Evolutionary conservation across 495 filamentous ascomycete genomes (phyloP).

Genomic region (Apodospora peruviana): DNA sequence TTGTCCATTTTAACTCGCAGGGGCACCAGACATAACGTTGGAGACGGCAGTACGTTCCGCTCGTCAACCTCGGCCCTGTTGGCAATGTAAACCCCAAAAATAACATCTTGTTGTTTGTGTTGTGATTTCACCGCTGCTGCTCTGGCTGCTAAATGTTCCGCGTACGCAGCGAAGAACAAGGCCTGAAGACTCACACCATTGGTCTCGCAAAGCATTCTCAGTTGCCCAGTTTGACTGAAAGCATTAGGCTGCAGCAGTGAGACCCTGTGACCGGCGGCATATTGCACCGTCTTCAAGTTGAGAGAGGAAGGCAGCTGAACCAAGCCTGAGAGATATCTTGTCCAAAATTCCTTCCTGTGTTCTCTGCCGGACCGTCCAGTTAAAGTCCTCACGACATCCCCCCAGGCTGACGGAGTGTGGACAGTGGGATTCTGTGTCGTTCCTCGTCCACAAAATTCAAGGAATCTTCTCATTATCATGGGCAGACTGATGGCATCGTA

Average conservation of each 20-base stretch:
- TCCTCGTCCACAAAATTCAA: conserved; percentile 8
- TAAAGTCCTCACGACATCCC: conserved; percentile 6
- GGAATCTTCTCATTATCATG: conserved; percentile 36
- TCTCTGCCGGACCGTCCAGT: conserved; percentile 2
- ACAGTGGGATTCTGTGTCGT: not conserved
- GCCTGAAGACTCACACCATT: conserved; percentile 35
- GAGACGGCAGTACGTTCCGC: conserved; percentile 19
- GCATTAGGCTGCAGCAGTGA: conserved; percentile 9
- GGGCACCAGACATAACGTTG: conserved; percentile 38
- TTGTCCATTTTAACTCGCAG: conserved; percentile 21
- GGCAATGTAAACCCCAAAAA: conserved; percentile 43
- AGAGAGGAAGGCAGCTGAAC: not conserved
- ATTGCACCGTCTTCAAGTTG: not conserved
- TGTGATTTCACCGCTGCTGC: not conserved
- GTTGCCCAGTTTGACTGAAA: conserved; percentile 8
- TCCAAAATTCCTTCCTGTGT: conserved; percentile 47
- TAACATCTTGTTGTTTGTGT: conserved; percentile 12
- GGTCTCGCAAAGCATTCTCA: conserved; percentile 12
- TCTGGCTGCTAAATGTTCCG: conserved; percentile 13
- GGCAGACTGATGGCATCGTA: conserved; percentile 71
- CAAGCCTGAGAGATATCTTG: conserved; percentile 37
- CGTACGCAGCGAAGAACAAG: conserved; percentile 39
- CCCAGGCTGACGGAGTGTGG: not conserved
- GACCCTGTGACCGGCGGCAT: conserved; percentile 11
- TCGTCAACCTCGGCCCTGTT: conserved; percentile 26